Conservation (phyloP, 495 filamentous ascomycete genomes). For the Penicillium pulvis region DNA sequence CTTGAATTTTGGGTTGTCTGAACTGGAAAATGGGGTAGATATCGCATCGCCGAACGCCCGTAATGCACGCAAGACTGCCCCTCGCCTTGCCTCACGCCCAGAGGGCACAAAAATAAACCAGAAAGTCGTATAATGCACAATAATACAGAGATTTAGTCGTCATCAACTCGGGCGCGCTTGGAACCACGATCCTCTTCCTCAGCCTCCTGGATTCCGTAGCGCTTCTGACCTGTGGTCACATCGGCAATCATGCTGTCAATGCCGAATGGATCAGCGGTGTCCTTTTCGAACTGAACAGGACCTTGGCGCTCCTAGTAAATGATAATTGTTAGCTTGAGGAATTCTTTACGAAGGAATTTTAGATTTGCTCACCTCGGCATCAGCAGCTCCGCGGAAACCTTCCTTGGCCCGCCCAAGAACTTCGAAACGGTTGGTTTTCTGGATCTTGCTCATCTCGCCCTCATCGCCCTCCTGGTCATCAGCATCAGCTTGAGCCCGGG, state of each 20-base stretch:
- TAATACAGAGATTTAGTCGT: slow-evolving; percentile 51
- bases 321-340: slow-evolving; percentile 24
- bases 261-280: slow-evolving; percentile 83
- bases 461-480: slow-evolving; percentile 82
- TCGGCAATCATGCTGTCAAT: slow-evolving; percentile 91
- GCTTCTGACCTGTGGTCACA: slow-evolving; percentile 70
- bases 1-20: slow-evolving; percentile 10
- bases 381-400: slow-evolving; percentile 82
- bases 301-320: slow-evolving; percentile 68
- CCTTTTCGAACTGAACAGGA: slow-evolving; percentile 98
- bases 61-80: slow-evolving; percentile 26
- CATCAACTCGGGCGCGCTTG: slow-evolving; percentile 80
- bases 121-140: slow-evolving; percentile 12
- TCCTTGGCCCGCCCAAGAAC: slow-evolving; percentile 83
- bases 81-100: background rate
- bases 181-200: slow-evolving; percentile 59
- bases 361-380: slow-evolving; percentile 71
- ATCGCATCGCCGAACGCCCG: slow-evolving; percentile 29
- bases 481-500: slow-evolving; percentile 64
- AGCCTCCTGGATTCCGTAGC: slow-evolving; percentile 81
- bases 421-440: slow-evolving; percentile 82
- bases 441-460: slow-evolving; percentile 81
- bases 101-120: slow-evolving; percentile 1
- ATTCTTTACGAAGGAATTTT: background rate
- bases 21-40: background rate